Percentiles rank a stretch among this genome's conserved stretches.
Conservation (phyloP, 2,329 filamentous ascomycete species). For the Fusarium tanahbumbuense region DNA sequence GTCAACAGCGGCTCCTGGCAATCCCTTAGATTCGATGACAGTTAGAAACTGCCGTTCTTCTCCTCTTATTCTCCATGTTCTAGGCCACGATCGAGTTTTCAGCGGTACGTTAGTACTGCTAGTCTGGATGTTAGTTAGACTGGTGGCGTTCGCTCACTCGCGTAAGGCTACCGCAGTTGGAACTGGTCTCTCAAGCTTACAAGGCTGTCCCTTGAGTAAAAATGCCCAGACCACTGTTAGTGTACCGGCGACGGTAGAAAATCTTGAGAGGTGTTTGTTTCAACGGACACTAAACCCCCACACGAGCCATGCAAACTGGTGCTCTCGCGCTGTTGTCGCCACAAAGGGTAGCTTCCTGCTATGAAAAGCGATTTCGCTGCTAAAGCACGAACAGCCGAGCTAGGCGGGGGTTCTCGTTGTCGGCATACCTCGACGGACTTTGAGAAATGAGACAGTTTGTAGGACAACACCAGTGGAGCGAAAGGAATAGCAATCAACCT, state of each 20-base stretch:
- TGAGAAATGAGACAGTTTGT: neutral
- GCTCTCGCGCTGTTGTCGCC: conserved; percentile 24
- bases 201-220: conserved; percentile 40
- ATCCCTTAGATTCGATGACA: neutral
- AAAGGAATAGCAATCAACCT: neutral
- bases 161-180: conserved; percentile 31
- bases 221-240: conserved; percentile 33
- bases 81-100: conserved; percentile 36
- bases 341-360: conserved; percentile 33
- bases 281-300: conserved; percentile 22
- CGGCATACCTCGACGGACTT: conserved; percentile 4
- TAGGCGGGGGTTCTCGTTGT: conserved; percentile 6
- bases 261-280: conserved; percentile 18
- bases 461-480: neutral
- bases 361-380: conserved; percentile 13
- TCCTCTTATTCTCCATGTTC: conserved; percentile 27
- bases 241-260: conserved; percentile 17
- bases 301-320: conserved; percentile 31
- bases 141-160: conserved; percentile 39
- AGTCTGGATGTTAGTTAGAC: conserved; percentile 20
- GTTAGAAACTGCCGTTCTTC: conserved; percentile 4
- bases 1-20: conserved; percentile 5
- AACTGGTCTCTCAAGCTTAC: conserved; percentile 19
- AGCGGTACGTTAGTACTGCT: conserved; percentile 18
- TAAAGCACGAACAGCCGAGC: conserved; percentile 5